These are phyloP conservation scores for Myxozyma kluyveri DNA, from an alignment of 805 yeast species.

Conservation along the genomic window DNA sequence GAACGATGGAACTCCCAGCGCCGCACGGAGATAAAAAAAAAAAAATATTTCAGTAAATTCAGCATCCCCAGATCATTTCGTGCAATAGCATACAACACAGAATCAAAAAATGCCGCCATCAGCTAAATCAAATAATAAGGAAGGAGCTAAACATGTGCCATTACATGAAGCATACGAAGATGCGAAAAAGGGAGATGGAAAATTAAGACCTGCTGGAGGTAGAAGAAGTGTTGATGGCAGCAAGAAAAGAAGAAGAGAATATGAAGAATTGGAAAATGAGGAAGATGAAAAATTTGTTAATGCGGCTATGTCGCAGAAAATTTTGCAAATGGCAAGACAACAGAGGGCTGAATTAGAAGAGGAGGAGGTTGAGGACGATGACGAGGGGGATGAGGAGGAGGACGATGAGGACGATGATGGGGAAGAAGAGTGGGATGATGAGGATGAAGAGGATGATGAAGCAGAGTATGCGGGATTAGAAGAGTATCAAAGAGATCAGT, in stretches of 20 bases:
- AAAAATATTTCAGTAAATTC: no score
- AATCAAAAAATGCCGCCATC: background rate
- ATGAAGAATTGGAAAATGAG: constrained; percentile 38
- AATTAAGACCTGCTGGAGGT: constrained; percentile 1
- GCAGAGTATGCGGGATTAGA: constrained; percentile 54
- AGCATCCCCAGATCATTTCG: background rate
- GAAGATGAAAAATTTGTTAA: constrained; percentile 68
- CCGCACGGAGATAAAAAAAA: no score
- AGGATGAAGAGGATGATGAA: constrained; percentile 43
- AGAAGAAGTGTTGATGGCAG: constrained; percentile 1
- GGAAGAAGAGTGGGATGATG: constrained; percentile 48
- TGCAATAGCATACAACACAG: constrained; percentile 4
- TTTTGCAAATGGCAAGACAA: constrained; percentile 82
- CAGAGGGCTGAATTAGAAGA: constrained; percentile 88
- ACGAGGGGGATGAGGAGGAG: constrained; percentile 49
- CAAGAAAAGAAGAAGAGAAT: constrained; percentile 15
- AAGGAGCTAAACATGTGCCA: constrained; percentile 21
- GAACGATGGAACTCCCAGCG: no score
- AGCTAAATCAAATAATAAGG: background rate
- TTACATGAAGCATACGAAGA: constrained; percentile 19
- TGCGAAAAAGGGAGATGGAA: constrained; percentile 26
- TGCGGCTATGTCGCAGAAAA: constrained; percentile 77
- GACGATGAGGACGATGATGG: constrained; percentile 47
- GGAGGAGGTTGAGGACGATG: constrained; percentile 49
- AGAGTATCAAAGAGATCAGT: constrained; percentile 51